A percentile compares a stretch with the other conserved stretches of the same genome.
Evolutionary conservation across 768 basidiomycete species (phyloP).

Genomic region (Solioccasus polychromus): DNA sequence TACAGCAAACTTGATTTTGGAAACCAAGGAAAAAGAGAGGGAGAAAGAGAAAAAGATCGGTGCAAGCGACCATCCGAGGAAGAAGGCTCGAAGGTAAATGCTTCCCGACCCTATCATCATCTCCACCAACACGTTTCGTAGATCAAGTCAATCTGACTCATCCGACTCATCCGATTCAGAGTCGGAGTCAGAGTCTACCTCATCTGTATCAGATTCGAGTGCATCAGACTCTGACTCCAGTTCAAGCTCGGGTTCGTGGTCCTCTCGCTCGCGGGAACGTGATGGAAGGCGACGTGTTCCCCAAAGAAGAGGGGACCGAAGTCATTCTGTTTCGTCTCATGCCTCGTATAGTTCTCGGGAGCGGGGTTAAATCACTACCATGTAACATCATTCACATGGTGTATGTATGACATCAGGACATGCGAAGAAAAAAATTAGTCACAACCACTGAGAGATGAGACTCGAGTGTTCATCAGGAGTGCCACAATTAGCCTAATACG

Average conservation of each 20-base stretch:
- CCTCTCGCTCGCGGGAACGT: conserved; percentile 45
- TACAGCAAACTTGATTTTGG: conserved; percentile 81
- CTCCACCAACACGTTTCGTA: conserved; percentile 2
- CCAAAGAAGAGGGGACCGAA: conserved; percentile 18
- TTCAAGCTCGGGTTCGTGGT: conserved; percentile 43
- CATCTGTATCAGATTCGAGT: conserved; percentile 39
- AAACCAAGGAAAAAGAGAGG: conserved; percentile 77
- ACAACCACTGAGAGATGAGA: conserved; percentile 39
- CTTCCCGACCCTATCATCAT: too few species aligned
- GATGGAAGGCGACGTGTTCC: conserved; percentile 39
- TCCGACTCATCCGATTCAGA: conserved; percentile 20
- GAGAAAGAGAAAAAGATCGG: conserved; percentile 36
- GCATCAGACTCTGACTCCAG: conserved; percentile 41
- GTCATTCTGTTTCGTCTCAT: conserved; percentile 24
- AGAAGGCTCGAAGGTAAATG: conserved; percentile 41
- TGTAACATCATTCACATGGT: conserved; percentile 6
- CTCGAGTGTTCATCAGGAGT: conserved; percentile 85
- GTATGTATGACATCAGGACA: conserved; percentile 13
- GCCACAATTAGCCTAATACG: conserved; percentile 72
- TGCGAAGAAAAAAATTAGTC: conserved; percentile 14
- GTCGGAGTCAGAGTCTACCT: conserved; percentile 28
- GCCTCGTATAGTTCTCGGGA: conserved; percentile 14
- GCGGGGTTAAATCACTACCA: conserved; percentile 13
- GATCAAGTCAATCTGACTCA: conserved; percentile 35
- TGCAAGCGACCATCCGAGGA: conserved; percentile 30